These are phyloP conservation scores for Colletotrichum truncatum DNA, from an alignment of 2,329 filamentous ascomycete species.

Conservation along the genomic window DNA sequence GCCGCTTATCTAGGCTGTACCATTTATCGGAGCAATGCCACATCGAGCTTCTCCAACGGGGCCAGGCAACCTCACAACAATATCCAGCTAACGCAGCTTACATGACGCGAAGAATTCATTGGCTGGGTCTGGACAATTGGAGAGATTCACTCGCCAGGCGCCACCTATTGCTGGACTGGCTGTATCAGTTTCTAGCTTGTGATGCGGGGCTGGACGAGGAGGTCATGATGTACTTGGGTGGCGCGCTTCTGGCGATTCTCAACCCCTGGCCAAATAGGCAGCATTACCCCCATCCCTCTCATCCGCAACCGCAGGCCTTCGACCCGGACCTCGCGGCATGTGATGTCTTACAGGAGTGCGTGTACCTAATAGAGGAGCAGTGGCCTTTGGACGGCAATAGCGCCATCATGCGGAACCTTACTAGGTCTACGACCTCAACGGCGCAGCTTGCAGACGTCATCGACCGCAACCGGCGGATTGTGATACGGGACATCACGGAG, in stretches of 20 bases:
- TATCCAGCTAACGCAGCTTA: not conserved
- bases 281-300: not conserved
- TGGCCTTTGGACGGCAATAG: not conserved
- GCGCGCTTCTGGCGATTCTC: conserved; percentile 17
- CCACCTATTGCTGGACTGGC: conserved; percentile 1
- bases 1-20: not conserved
- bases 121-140: conserved; percentile 8
- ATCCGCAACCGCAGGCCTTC: not conserved
- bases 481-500: not conserved
- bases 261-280: conserved; percentile 16
- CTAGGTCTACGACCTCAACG: not conserved
- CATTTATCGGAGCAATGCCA: not conserved
- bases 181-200: conserved; percentile 10
- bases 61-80: not conserved
- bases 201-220: conserved; percentile 18
- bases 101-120: not conserved
- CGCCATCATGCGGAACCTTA: not conserved
- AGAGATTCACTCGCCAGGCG: not conserved
- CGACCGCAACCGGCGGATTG: conserved; percentile 14
- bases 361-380: conserved; percentile 15
- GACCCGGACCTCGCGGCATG: not conserved
- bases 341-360: conserved; percentile 19
- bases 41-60: not conserved
- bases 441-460: not conserved
- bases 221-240: conserved; percentile 16